Evolutionary conservation across 371 early-diverging fungal genomes (phyloP).

Genomic region (Blyttiomyces sp.): DNA sequence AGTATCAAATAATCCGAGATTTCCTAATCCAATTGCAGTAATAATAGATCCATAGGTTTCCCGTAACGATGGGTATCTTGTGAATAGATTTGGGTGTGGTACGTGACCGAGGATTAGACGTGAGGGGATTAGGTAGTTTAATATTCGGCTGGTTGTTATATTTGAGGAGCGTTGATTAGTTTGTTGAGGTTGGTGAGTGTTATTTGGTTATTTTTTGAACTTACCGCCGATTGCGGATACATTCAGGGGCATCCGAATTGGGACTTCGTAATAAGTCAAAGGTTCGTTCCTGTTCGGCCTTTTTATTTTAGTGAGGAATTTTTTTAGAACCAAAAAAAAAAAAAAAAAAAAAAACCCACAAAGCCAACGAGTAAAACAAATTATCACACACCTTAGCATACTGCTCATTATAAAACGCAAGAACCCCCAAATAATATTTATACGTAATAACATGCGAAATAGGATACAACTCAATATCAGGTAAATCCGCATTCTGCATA

Average conservation of each 20-base stretch:
- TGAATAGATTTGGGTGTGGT: conserved; percentile 48
- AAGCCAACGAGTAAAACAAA: too few relatives aligned
- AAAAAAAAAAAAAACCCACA: background rate
- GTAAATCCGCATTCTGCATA: conserved; percentile 68
- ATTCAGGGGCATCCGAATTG: too few relatives aligned
- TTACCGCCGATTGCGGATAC: too few relatives aligned
- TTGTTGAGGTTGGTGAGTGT: conserved; percentile 24
- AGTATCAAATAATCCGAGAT: conserved; percentile 68
- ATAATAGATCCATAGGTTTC: conserved; percentile 60
- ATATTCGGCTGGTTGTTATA: conserved; percentile 66
- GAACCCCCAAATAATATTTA: conserved; percentile 77
- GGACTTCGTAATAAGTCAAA: too few relatives aligned
- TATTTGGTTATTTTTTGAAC: too few relatives aligned
- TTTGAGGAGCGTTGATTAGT: too few relatives aligned
- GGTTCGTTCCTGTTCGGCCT: conserved; percentile 69
- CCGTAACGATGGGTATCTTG: conserved; percentile 54
- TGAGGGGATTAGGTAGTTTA: conserved; percentile 72
- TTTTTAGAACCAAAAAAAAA: background rate
- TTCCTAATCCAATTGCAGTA: conserved; percentile 61
- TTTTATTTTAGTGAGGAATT: background rate
- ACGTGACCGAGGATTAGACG: conserved; percentile 64
- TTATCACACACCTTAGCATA: conserved; percentile 50
- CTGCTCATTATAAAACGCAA: conserved; percentile 78
- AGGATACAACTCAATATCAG: conserved; percentile 69
- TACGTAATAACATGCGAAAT: conserved; percentile 81